These are phyloP conservation scores for Catenaria anguillulae DNA, from an alignment of 371 early-diverging fungal genomes.

Conservation along the genomic window DNA sequence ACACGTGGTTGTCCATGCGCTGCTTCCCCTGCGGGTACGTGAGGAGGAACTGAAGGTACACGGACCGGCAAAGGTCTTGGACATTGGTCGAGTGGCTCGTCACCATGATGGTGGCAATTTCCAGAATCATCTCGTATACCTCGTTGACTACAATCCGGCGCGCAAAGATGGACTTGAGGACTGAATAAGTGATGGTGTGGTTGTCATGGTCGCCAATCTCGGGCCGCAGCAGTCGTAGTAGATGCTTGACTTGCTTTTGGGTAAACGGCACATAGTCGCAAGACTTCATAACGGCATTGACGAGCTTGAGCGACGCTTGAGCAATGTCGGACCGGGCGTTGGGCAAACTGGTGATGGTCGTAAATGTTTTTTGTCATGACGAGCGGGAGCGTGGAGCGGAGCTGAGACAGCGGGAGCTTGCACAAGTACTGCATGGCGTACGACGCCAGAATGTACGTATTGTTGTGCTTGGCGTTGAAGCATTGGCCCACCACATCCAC, in stretches of 20 bases:
- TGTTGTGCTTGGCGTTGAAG: slow-evolving; percentile 58
- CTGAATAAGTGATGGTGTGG: slow-evolving; percentile 64
- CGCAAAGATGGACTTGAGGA: slow-evolving; percentile 69
- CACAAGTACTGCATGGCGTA: slow-evolving; percentile 50
- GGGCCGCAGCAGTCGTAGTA: slow-evolving; percentile 63
- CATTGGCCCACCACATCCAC: slow-evolving; percentile 64
- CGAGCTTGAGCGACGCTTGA: slow-evolving; percentile 62
- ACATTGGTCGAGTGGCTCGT: slow-evolving; percentile 63
- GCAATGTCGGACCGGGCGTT: slow-evolving; percentile 52
- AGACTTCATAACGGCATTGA: slow-evolving; percentile 59
- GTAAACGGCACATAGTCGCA: slow-evolving; percentile 36
- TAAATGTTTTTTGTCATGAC: slow-evolving; percentile 61
- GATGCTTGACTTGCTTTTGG: slow-evolving; percentile 56
- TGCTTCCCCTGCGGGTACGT: slow-evolving; percentile 81
- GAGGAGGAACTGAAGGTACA: slow-evolving; percentile 73
- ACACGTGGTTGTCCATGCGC: slow-evolving; percentile 62
- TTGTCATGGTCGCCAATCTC: slow-evolving; percentile 77
- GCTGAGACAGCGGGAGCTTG: slow-evolving; percentile 49
- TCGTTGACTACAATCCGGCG: slow-evolving; percentile 70
- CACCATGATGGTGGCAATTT: slow-evolving; percentile 60
- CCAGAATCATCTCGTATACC: slow-evolving; percentile 81
- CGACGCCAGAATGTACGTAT: slow-evolving; percentile 48
- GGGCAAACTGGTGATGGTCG: slow-evolving; percentile 45
- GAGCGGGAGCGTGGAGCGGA: slow-evolving; percentile 45
- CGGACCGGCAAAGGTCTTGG: slow-evolving; percentile 64